phyloP scores from a whole-genome alignment of 1,139 yeast species.

The Candida sojae region DNA sequence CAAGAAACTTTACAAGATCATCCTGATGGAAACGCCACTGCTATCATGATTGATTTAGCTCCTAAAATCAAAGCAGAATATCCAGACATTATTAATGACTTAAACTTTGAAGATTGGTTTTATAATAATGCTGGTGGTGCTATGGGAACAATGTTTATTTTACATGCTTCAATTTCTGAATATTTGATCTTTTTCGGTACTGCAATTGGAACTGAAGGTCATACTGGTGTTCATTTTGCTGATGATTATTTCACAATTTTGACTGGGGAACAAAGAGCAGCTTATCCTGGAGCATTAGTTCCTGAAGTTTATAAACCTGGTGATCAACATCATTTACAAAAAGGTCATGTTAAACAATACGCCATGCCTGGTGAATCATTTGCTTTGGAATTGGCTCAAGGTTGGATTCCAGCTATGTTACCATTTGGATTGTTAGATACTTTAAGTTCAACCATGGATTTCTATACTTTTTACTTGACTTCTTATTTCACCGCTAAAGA shows the following conservation, averaged over 20 bases:
- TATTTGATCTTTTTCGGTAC: slow-evolving; percentile 88
- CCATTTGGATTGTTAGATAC: slow-evolving; percentile 92
- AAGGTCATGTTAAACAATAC: slow-evolving; percentile 82
- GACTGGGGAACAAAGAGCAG: slow-evolving; percentile 76
- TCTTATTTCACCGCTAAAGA: slow-evolving; percentile 72
- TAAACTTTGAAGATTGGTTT: slow-evolving; percentile 83
- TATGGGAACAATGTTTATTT: slow-evolving; percentile 94
- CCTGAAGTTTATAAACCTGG: slow-evolving; percentile 79
- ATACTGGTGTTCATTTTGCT: slow-evolving; percentile 92
- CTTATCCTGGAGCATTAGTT: slow-evolving; percentile 57
- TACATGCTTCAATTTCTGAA: slow-evolving; percentile 95
- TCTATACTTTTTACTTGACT: slow-evolving; percentile 67
- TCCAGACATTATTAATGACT: slow-evolving; percentile 63
- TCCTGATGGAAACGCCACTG: slow-evolving; percentile 62
- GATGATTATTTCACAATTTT: slow-evolving; percentile 94
- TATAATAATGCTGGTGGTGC: slow-evolving; percentile 99
- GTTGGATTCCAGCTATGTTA: slow-evolving; percentile 97
- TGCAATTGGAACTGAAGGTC: slow-evolving; percentile 94
- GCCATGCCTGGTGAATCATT: slow-evolving; percentile 77
- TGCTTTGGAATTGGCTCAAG: slow-evolving; percentile 96
- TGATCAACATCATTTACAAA: slow-evolving; percentile 73
- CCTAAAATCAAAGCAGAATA: slow-evolving; percentile 61
- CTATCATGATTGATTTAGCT: slow-evolving; percentile 61
- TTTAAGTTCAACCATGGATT: slow-evolving; percentile 77
- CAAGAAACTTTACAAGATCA: slow-evolving; percentile 53